phyloP scores from a whole-genome alignment of 176 grass and related monocot genomes.

The Oryza glumipatula region DNA sequence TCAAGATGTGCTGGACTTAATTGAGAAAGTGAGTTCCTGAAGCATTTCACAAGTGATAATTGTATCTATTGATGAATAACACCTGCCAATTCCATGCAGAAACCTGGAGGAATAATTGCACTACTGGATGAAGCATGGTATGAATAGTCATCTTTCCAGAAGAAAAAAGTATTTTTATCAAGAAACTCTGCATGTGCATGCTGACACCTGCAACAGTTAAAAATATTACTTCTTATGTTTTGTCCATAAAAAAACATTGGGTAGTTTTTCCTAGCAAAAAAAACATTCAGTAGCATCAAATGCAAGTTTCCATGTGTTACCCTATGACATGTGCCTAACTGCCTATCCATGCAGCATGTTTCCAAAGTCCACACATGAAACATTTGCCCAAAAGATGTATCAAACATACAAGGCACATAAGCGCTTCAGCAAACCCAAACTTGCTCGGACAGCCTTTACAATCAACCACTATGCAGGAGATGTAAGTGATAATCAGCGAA shows the following conservation, averaged over 20 bases:
- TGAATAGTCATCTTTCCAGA: slow-evolving; percentile 27
- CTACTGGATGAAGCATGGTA: slow-evolving; percentile 99
- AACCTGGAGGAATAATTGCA: slow-evolving; percentile 98
- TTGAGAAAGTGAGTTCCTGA: slow-evolving; percentile 73
- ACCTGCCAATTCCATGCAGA: slow-evolving; percentile 60
- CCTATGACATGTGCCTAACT: slow-evolving; percentile 22
- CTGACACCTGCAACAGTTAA: slow-evolving; percentile 19
- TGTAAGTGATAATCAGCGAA: slow-evolving; percentile 66
- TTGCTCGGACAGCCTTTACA: slow-evolving; percentile 86
- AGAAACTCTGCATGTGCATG: slow-evolving; percentile 18
- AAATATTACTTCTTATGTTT: not conserved
- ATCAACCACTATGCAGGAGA: slow-evolving; percentile 97
- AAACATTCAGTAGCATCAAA: slow-evolving; percentile 20
- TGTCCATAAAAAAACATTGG: not conserved
- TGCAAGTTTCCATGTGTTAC: not conserved
- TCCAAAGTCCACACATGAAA: slow-evolving; percentile 97
- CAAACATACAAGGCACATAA: slow-evolving; percentile 95
- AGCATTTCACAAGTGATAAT: slow-evolving; percentile 15
- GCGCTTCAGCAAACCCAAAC: slow-evolving; percentile 91
- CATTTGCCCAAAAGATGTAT: slow-evolving; percentile 97
- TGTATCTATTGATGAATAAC: slow-evolving; percentile 29
- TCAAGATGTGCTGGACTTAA: slow-evolving; percentile 92
- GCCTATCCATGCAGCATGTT: slow-evolving; percentile 75
- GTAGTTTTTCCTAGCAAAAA: slow-evolving; percentile 33
- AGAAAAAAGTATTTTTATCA: slow-evolving; percentile 21